These are phyloP conservation scores for Dillenia suffruticosa DNA, from an alignment of 164 flowering plant species.

Conservation along the genomic window DNA sequence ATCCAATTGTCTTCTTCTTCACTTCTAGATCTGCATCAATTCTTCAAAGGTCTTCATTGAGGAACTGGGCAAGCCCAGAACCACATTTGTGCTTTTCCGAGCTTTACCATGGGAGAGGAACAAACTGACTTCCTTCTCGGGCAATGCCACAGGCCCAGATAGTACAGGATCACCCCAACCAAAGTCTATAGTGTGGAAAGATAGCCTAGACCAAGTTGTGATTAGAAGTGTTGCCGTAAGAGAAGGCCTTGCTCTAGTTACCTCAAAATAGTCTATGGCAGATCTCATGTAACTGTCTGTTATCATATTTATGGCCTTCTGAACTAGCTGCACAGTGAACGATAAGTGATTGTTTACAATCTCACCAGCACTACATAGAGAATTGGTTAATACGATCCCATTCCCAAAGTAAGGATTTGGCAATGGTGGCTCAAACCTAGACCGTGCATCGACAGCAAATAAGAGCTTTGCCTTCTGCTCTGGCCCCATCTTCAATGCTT, in stretches of 20 bases:
- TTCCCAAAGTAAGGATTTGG: slow-evolving; percentile 82
- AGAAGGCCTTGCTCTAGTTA: slow-evolving; percentile 73
- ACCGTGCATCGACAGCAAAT: slow-evolving; percentile 86
- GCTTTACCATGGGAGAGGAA: slow-evolving; percentile 73
- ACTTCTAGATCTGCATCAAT: slow-evolving; percentile 36
- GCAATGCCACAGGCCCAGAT: slow-evolving; percentile 81
- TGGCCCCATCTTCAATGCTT: slow-evolving; percentile 54
- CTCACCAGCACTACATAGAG: slow-evolving; percentile 57
- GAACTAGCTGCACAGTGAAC: slow-evolving; percentile 48
- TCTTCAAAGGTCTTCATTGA: slow-evolving; percentile 72
- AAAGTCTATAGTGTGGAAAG: slow-evolving; percentile 70
- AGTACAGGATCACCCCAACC: slow-evolving; percentile 91
- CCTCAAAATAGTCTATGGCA: slow-evolving; percentile 81
- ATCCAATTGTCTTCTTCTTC: too few relatives aligned
- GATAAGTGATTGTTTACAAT: slow-evolving; percentile 56
- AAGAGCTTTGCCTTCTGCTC: slow-evolving; percentile 85
- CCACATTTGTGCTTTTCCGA: slow-evolving; percentile 69
- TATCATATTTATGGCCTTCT: slow-evolving; percentile 52
- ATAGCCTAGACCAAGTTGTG: slow-evolving; percentile 82
- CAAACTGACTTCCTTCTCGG: slow-evolving; percentile 76
- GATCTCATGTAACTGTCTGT: slow-evolving; percentile 79
- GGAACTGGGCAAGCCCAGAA: slow-evolving; percentile 81
- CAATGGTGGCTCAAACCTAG: slow-evolving; percentile 62
- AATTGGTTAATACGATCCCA: slow-evolving; percentile 75
- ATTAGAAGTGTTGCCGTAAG: slow-evolving; percentile 67